These are phyloP conservation scores for Mucor piriformis DNA, from an alignment of 371 early-diverging fungal genomes.

Conservation along the genomic window DNA sequence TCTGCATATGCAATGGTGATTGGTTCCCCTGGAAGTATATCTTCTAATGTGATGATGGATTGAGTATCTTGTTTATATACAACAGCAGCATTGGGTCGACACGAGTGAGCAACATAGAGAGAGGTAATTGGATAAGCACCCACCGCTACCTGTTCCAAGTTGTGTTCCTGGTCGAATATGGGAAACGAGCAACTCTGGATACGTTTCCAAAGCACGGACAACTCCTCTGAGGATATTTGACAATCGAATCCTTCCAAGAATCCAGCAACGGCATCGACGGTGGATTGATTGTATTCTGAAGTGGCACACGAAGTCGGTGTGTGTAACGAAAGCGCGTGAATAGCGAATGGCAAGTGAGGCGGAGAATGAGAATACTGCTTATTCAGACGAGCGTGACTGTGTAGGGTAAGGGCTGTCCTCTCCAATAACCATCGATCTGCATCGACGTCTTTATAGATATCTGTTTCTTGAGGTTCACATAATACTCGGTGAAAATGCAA, in stretches of 20 bases:
- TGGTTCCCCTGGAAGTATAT: constrained; percentile 69
- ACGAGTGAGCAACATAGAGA: constrained; percentile 77
- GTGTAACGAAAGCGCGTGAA: constrained; percentile 35
- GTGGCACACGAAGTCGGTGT: constrained; percentile 6
- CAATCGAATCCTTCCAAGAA: constrained; percentile 19
- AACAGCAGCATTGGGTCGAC: constrained; percentile 77
- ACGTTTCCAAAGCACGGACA: constrained; percentile 17
- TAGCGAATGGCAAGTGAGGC: constrained; percentile 36
- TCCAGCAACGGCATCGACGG: constrained; percentile 12
- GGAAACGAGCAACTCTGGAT: constrained; percentile 21
- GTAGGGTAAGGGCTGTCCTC: constrained; percentile 42
- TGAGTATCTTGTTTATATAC: constrained; percentile 52
- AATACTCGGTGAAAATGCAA: constrained; percentile 46
- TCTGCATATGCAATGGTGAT: constrained; percentile 80
- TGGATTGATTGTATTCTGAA: not conserved
- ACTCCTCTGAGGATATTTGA: constrained; percentile 18
- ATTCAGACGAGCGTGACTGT: constrained; percentile 53
- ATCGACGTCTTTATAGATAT: constrained; percentile 44
- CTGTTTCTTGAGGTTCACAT: constrained; percentile 43
- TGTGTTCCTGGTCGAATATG: constrained; percentile 46
- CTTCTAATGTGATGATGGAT: constrained; percentile 60
- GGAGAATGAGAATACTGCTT: constrained; percentile 54
- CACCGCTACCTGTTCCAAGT: constrained; percentile 68
- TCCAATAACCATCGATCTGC: constrained; percentile 51
- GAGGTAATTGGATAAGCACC: constrained; percentile 79